Evolutionary conservation across 2,329 filamentous ascomycete genomes (phyloP).

Genomic region (Aureobasidium uvarum): DNA sequence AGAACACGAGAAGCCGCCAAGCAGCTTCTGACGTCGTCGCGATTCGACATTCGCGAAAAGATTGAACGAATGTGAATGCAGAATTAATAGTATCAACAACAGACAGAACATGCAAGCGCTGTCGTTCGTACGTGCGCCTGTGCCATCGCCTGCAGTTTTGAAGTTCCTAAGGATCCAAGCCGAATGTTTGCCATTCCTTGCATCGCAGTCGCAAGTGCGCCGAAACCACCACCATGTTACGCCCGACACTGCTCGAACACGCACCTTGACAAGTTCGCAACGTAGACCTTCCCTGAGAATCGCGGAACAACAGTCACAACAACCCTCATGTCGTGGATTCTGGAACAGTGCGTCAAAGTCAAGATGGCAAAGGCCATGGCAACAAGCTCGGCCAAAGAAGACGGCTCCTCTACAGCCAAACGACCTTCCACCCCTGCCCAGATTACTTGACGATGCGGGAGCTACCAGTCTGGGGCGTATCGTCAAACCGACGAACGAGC

Average conservation of each 20-base stretch:
- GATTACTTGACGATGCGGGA: slow-evolving; percentile 57
- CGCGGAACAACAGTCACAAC: background rate
- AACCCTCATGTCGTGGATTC: background rate
- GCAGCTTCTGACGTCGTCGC: slow-evolving; percentile 1
- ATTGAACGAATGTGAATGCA: background rate
- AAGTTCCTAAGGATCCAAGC: slow-evolving; percentile 29
- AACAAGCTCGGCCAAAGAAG: slow-evolving; percentile 9
- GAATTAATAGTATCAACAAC: background rate
- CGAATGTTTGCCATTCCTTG: slow-evolving; percentile 26
- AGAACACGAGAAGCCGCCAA: background rate
- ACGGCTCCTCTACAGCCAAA: slow-evolving; percentile 15
- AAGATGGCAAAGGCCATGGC: slow-evolving; percentile 21
- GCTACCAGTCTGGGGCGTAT: slow-evolving; percentile 59
- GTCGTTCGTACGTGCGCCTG: slow-evolving; percentile 9
- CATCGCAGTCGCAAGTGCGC: slow-evolving; percentile 22
- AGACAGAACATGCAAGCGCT: slow-evolving; percentile 21
- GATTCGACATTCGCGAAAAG: background rate
- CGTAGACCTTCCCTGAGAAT: background rate
- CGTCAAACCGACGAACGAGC: slow-evolving; percentile 77
- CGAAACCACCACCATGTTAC: background rate
- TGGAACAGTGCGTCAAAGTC: slow-evolving; percentile 4
- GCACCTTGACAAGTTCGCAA: background rate
- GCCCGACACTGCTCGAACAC: background rate
- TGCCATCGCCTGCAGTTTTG: slow-evolving; percentile 29
- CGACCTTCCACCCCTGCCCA: slow-evolving; percentile 50